These are phyloP conservation scores for Jamesozyma jinghongensis DNA, from an alignment of 805 yeast genomes.

Conservation along the genomic window DNA sequence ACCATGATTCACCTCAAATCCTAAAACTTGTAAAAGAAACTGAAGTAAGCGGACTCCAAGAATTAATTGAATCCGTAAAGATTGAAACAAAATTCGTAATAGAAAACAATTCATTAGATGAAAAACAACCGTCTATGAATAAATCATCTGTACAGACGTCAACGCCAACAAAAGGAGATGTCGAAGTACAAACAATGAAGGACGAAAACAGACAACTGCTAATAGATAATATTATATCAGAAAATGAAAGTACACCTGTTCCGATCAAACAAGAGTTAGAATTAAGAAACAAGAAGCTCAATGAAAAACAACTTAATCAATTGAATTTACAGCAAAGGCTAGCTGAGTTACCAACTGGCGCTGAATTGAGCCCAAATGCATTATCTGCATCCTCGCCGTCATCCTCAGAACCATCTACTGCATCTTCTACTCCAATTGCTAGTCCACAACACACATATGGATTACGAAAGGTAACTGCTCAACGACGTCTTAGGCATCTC, in stretches of 20 bases:
- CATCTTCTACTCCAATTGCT: slow-evolving; percentile 13
- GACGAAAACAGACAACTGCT: neutral
- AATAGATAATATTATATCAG: neutral
- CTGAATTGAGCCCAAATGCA: slow-evolving; percentile 1
- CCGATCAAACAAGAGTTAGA: no score
- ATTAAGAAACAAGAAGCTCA: no score
- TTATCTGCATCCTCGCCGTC: slow-evolving; percentile 11
- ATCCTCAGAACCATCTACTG: slow-evolving; percentile 8
- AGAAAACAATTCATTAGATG: no score
- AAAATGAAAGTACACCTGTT: neutral
- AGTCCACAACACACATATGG: slow-evolving; percentile 6
- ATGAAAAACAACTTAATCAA: no score
- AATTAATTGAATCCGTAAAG: no score
- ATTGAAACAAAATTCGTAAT: no score
- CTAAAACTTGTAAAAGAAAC: no score
- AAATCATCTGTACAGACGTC: no score
- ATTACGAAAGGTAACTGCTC: neutral
- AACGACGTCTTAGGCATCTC: slow-evolving; percentile 13
- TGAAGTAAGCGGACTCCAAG: no score
- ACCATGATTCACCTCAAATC: no score
- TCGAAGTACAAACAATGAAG: neutral
- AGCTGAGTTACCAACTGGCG: neutral
- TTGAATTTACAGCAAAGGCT: neutral
- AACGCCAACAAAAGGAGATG: neutral
- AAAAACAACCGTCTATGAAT: no score